Evolutionary conservation across 768 basidiomycete genomes (phyloP).

Genomic region (Tulasnella sp.): DNA sequence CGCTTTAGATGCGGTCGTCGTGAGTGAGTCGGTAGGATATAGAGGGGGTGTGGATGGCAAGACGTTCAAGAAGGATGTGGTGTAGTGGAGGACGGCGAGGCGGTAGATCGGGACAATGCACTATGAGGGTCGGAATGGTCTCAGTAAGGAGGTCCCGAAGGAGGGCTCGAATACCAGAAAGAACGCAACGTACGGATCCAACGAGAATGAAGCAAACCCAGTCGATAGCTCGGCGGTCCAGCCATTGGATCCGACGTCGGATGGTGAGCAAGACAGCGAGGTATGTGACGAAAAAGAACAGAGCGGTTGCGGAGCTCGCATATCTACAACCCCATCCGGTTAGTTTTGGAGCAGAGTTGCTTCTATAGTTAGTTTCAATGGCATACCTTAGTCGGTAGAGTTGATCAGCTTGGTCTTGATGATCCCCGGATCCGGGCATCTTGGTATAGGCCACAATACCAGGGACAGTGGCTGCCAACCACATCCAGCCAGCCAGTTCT

Average conservation of each 20-base stretch:
- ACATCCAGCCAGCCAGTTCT: neutral
- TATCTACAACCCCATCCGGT: neutral
- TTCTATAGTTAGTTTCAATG: too few relatives aligned
- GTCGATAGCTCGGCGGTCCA: conserved; percentile 8
- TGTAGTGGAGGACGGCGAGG: conserved; percentile 8
- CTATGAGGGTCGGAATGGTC: neutral
- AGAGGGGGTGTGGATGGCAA: neutral
- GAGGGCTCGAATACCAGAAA: neutral
- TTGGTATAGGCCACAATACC: neutral
- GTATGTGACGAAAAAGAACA: conserved; percentile 1
- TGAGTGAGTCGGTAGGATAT: neutral
- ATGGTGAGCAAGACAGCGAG: neutral
- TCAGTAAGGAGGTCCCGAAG: neutral
- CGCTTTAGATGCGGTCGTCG: neutral
- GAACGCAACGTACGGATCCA: neutral
- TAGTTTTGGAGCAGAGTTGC: too few relatives aligned
- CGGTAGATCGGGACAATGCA: conserved; percentile 17
- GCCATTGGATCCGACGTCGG: conserved; percentile 10
- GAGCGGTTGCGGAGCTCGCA: conserved; percentile 3
- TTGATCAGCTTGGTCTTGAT: conserved; percentile 1
- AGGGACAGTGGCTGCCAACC: neutral
- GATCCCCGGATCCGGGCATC: neutral
- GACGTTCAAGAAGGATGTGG: conserved; percentile 7
- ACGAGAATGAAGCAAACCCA: neutral
- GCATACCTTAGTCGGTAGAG: conserved; percentile 7